phyloP scores from a whole-genome alignment of 345 rosid genomes.

The Ceriops tagal region DNA sequence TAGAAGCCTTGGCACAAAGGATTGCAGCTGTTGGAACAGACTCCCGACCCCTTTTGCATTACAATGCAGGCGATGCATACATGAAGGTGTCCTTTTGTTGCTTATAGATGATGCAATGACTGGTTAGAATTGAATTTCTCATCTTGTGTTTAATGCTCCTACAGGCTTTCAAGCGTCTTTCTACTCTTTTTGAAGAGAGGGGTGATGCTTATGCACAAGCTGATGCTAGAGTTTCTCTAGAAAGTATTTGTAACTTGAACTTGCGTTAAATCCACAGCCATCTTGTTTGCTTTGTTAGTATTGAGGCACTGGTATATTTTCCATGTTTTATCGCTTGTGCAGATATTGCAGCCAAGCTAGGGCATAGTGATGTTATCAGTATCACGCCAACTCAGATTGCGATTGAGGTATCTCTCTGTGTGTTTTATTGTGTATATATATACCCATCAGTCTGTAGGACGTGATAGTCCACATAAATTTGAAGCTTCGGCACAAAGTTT shows the following conservation, averaged over 20 bases:
- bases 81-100: slow-evolving; percentile 40
- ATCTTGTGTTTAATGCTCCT: too few species aligned
- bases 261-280: neutral
- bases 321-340: slow-evolving; percentile 8
- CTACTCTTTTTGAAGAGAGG: slow-evolving; percentile 69
- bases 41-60: slow-evolving; percentile 80
- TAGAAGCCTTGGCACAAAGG: slow-evolving; percentile 85
- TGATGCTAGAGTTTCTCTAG: slow-evolving; percentile 73
- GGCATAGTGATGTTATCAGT: slow-evolving; percentile 53
- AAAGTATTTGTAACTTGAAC: slow-evolving; percentile 45
- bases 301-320: neutral
- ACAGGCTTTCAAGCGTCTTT: slow-evolving; percentile 71
- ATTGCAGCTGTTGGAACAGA: slow-evolving; percentile 89
- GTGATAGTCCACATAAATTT: too few species aligned
- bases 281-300: neutral
- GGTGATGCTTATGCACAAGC: slow-evolving; percentile 67
- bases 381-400: slow-evolving; percentile 75
- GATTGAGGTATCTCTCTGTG: slow-evolving; percentile 53
- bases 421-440: too few species aligned
- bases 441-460: too few species aligned
- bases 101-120: neutral
- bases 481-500: too few species aligned
- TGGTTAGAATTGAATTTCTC: neutral
- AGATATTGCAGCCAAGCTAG: slow-evolving; percentile 80
- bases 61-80: slow-evolving; percentile 79